phyloP scores from a whole-genome alignment of 2,329 filamentous ascomycete genomes.

The Alternaria hordeiaustralica region DNA sequence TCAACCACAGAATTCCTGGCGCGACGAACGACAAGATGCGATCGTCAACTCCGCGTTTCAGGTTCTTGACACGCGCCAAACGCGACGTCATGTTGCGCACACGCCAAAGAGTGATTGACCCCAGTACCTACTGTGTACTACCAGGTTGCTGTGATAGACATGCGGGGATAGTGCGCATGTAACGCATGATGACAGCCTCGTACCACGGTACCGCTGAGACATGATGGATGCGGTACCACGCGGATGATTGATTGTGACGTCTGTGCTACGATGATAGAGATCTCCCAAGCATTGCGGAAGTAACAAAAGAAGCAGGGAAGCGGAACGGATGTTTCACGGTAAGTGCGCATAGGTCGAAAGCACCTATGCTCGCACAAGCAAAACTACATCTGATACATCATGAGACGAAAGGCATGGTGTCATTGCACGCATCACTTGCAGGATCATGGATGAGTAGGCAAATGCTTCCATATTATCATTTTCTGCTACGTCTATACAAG shows the following conservation, averaged over 20 bases:
- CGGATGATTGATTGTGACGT: constrained; percentile 11
- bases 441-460: neutral
- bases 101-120: neutral
- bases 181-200: constrained; percentile 12
- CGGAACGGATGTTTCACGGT: neutral
- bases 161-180: constrained; percentile 1
- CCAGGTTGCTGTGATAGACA: neutral
- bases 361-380: neutral
- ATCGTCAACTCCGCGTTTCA: neutral
- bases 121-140: neutral
- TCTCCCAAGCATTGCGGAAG: neutral
- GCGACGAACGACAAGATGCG: neutral
- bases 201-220: constrained; percentile 12
- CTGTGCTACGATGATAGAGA: neutral
- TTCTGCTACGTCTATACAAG: constrained; percentile 32
- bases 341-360: neutral
- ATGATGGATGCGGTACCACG: constrained; percentile 16
- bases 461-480: constrained; percentile 13
- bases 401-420: neutral
- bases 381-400: neutral
- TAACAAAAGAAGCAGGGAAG: neutral
- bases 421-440: neutral
- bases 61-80: neutral
- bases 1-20: neutral
- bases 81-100: neutral